Base-by-base conservation (phyloP, 148 eudicot species). In the Cornus florida region DNA sequence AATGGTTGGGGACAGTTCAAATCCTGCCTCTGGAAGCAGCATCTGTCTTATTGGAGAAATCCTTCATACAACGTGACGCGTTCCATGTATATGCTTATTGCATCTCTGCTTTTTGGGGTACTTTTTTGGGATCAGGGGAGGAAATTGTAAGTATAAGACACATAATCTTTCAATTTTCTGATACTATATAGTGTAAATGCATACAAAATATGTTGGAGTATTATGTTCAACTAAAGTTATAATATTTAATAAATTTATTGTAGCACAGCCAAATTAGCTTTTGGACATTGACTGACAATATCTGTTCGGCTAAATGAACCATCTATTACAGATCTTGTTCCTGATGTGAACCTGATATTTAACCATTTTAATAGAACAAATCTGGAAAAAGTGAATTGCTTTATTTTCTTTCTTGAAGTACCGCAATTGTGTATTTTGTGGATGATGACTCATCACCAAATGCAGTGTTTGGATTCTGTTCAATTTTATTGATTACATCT, bases 31-130 rank as follows among this genome's bases (percentile, higher is more conserved):
- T 92, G 98, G 98, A 94, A 92, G 84, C 93, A 85, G 46, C 77
- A 89, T 70, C 83, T 83, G 80, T 94, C 98, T 65, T 94, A 92
- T 69, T 94, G 98, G 98, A 90, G 98, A 88, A 94, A 86, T 80
- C 97, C 98, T 70, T 83, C 97, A 0, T 94, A 91, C 87, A 94
- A 85, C 87, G 75, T 92, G 81, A 77, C 20, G 74, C 95, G 95
- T 43, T 69, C 74, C 3, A 10, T 79, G 4, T 80, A 62, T 78
- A 67, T 77, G 71, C 74, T 91, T 31, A 10, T 88, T 13, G 43
- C 90, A 23, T 87, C 95, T 66, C 60, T 90, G 14, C 69, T 90
- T 67, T 91, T 90, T 11, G 93, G 95, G 53, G 10, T 89, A 57
- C 75, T 94, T 35, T 94, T 88, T 82, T 92, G 97, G 98, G 80